Conservation (phyloP, 2,329 filamentous ascomycete species). For the Sporothrix brunneoviolacea region DNA sequence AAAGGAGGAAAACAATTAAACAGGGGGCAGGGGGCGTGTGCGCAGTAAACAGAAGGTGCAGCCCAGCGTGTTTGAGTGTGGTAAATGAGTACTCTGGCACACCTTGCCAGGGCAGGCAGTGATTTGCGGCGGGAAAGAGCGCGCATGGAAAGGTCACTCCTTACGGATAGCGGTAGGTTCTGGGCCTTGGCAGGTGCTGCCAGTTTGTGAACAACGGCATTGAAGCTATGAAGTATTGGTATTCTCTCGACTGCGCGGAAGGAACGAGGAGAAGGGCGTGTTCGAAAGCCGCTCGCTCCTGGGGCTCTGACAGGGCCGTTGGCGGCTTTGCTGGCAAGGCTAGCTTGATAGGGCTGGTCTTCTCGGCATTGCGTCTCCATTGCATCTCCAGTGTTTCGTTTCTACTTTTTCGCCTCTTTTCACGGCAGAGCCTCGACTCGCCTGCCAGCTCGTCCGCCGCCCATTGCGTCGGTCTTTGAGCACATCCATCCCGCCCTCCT, state of each 20-base stretch:
- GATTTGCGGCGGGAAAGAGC: constrained; percentile 8
- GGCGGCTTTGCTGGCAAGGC: constrained; percentile 6
- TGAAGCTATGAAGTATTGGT: too few relatives aligned
- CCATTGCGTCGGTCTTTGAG: too few relatives aligned
- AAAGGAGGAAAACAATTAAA: background rate
- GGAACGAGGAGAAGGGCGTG: too few relatives aligned
- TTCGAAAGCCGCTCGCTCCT: too few relatives aligned
- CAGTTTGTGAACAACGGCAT: background rate
- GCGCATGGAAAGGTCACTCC: background rate
- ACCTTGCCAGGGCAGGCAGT: constrained; percentile 1
- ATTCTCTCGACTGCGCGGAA: too few relatives aligned
- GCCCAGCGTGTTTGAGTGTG: background rate
- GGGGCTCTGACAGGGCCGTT: too few relatives aligned
- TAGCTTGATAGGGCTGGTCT: constrained; percentile 5
- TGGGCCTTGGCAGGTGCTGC: constrained; percentile 1
- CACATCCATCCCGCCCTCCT: too few relatives aligned
- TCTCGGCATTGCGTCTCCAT: background rate
- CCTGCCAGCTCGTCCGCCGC: background rate
- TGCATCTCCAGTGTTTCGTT: background rate
- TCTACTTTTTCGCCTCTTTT: background rate
- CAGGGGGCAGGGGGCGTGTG: constrained; percentile 16
- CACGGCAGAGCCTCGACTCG: too few relatives aligned
- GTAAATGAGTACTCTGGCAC: too few relatives aligned
- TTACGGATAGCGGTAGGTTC: background rate
- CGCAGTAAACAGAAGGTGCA: constrained; percentile 11